These are phyloP conservation scores for Torulaspora globosa DNA, from an alignment of 1,139 yeast genomes.

Conservation along the genomic window DNA sequence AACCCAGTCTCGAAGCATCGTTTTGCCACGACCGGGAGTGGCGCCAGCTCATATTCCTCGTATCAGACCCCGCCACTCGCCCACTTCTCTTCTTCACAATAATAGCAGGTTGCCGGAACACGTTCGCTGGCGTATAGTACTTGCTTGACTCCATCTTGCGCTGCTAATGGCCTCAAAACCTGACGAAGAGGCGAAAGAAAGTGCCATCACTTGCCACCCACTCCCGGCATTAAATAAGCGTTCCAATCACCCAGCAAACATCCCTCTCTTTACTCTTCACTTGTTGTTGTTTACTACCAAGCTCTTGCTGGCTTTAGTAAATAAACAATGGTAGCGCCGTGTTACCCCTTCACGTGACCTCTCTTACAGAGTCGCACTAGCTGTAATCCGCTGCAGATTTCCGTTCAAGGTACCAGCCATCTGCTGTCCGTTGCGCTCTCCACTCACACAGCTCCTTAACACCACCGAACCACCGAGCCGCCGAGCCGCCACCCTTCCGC, in stretches of 20 bases:
- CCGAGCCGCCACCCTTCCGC: background rate
- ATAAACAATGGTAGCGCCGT: background rate
- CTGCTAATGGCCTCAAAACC: background rate
- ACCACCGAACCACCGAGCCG: background rate
- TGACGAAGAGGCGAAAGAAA: background rate
- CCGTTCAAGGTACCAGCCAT: background rate
- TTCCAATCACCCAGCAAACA: background rate
- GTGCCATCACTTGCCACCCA: background rate
- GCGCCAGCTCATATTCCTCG: slow-evolving; percentile 10
- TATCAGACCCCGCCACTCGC: background rate
- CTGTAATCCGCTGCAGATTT: background rate
- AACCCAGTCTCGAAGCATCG: slow-evolving; percentile 19
- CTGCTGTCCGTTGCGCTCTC: background rate
- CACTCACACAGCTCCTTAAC: background rate
- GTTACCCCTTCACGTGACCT: background rate
- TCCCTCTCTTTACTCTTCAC: background rate
- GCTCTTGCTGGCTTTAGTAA: background rate
- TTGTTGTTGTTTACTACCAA: background rate
- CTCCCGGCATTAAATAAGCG: slow-evolving; percentile 2
- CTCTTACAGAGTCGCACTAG: background rate
- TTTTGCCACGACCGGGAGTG: slow-evolving; percentile 22
- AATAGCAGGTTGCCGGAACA: slow-evolving; percentile 32
- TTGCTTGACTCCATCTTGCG: slow-evolving; percentile 8
- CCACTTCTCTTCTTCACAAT: slow-evolving; percentile 17
- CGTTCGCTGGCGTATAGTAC: slow-evolving; percentile 27